Percentiles rank a stretch among this genome's conserved stretches.
These are phyloP conservation scores for Pleodorina starrii DNA, from an alignment of 139 green algal species.

Conservation along the genomic window DNA sequence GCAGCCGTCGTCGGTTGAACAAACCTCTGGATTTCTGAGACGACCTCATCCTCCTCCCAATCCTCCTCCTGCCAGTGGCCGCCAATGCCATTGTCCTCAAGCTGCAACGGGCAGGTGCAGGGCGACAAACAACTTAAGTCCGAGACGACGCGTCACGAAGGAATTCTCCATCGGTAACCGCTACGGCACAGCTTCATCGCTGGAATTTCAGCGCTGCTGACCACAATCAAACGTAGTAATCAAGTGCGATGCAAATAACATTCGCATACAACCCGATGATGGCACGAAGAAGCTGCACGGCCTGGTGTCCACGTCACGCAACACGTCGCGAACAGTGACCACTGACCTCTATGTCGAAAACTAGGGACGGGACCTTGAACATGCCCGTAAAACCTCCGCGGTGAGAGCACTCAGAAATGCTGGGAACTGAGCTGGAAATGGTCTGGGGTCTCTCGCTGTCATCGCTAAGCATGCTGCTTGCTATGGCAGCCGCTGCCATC, in stretches of 20 bases:
- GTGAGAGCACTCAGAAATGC: constrained; percentile 7
- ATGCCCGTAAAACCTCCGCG: background rate
- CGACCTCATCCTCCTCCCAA: constrained; percentile 41
- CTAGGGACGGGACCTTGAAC: constrained; percentile 40
- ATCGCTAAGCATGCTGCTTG: background rate
- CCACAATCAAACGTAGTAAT: too few relatives aligned
- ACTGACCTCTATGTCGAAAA: constrained; percentile 57
- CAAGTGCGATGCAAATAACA: too few relatives aligned
- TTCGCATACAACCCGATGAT: too few relatives aligned
- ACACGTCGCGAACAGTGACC: background rate
- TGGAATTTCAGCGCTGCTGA: too few relatives aligned
- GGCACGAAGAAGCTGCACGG: too few relatives aligned
- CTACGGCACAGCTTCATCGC: too few relatives aligned
- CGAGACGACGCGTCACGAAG: too few relatives aligned
- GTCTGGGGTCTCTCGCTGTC: background rate
- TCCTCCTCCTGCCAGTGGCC: constrained; percentile 17
- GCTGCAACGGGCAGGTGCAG: constrained; percentile 18
- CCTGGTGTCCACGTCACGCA: background rate
- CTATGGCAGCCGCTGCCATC: background rate
- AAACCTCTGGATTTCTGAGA: constrained; percentile 38
- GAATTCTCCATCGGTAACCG: too few relatives aligned
- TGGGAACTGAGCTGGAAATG: constrained; percentile 1
- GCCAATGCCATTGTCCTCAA: constrained; percentile 44
- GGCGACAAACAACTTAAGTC: too few relatives aligned
- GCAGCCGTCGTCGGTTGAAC: background rate